Conservation (phyloP, 208 protist species). For the Leishmania turanica region DNA sequence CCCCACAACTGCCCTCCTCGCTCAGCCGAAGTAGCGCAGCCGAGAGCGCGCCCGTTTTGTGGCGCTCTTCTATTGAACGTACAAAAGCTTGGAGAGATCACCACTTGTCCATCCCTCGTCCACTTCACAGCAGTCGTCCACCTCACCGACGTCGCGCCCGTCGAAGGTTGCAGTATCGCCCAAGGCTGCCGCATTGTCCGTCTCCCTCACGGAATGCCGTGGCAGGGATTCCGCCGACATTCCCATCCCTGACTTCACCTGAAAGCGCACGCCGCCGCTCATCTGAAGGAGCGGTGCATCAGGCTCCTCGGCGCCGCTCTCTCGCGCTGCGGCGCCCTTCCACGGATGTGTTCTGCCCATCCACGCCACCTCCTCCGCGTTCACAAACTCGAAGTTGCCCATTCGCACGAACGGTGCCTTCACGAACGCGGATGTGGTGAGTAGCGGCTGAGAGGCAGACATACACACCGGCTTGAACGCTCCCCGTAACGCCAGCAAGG, state of each 20-base stretch:
- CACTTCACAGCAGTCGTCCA: not conserved
- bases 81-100: not conserved
- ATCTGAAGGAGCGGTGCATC: not conserved
- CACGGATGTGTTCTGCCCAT: not conserved
- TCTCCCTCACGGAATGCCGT: not conserved
- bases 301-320: not conserved
- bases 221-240: not conserved
- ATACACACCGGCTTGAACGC: not conserved
- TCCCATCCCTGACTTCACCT: not conserved
- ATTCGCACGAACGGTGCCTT: slow-evolving; percentile 14
- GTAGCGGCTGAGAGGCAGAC: not conserved
- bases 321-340: not conserved
- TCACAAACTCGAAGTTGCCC: slow-evolving; percentile 20
- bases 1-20: not conserved
- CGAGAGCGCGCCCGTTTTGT: not conserved
- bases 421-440: not conserved
- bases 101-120: not conserved
- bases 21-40: not conserved
- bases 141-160: not conserved
- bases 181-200: not conserved
- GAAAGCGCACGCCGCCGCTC: not conserved
- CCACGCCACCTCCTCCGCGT: slow-evolving; percentile 18
- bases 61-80: slow-evolving; percentile 1
- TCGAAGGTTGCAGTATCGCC: not conserved
- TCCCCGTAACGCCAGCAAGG: not conserved